Conservation (phyloP, 192 early-diverging fungal genomes). For the Neocallimastix lanati region DNA sequence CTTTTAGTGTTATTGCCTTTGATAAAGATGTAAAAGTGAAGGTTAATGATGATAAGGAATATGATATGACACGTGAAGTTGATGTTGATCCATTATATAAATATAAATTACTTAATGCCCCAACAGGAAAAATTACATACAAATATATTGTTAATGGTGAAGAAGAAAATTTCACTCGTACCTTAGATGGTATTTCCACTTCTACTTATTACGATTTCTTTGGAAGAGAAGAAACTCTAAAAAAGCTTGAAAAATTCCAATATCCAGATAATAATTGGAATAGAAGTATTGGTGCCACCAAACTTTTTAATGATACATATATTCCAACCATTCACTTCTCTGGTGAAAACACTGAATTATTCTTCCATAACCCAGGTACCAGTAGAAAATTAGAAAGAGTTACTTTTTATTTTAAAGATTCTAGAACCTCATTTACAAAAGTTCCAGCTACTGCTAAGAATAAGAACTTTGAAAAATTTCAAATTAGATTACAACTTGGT, state of each 20-base stretch:
- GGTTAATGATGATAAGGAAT: not conserved
- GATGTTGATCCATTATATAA: not conserved
- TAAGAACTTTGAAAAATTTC: not conserved
- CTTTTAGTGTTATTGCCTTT: not conserved
- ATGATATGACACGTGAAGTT: not conserved
- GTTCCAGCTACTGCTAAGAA: not conserved
- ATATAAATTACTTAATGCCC: not conserved
- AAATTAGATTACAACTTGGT: not conserved
- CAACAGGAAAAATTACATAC: not conserved
- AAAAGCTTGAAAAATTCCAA: not conserved
- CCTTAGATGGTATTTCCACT: not conserved
- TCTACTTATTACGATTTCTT: not conserved
- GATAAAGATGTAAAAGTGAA: not conserved
- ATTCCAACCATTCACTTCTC: not conserved
- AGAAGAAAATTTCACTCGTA: not conserved
- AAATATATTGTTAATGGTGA: not conserved
- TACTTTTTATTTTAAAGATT: not conserved
- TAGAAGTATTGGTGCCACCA: not conserved
- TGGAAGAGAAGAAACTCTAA: not conserved
- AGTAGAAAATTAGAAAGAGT: not conserved
- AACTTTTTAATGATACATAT: not conserved
- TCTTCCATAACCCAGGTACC: not conserved
- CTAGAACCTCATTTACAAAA: not conserved
- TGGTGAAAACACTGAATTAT: not conserved
- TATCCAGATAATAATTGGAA: not conserved